These are phyloP conservation scores for Glaciozyma martinii DNA, from an alignment of 768 basidiomycete species.

Conservation along the genomic window DNA sequence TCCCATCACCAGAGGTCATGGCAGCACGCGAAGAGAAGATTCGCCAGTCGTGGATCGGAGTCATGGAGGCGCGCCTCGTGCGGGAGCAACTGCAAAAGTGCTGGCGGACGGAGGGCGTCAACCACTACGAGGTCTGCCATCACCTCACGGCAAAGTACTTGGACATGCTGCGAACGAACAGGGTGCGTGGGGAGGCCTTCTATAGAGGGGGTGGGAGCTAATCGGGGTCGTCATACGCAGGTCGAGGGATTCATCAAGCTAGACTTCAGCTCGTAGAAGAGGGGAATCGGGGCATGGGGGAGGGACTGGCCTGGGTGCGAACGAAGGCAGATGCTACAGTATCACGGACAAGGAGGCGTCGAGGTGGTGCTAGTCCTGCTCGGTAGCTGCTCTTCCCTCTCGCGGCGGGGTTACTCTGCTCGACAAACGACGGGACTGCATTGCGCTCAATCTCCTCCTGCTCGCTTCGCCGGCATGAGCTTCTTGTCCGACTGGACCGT, in stretches of 20 bases:
- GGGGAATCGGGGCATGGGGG: too few relatives aligned
- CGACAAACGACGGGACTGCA: too few relatives aligned
- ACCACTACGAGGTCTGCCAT: constrained; percentile 33
- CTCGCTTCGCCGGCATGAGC: constrained; percentile 22
- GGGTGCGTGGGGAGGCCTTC: background rate
- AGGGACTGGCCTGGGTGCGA: too few relatives aligned
- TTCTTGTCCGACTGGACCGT: constrained; percentile 31
- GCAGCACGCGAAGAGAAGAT: constrained; percentile 57
- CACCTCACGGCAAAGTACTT: constrained; percentile 30
- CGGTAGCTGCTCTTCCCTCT: too few relatives aligned
- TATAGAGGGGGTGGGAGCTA: background rate
- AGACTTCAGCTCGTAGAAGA: too few relatives aligned
- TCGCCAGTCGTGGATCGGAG: constrained; percentile 86
- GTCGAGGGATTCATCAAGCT: constrained; percentile 31
- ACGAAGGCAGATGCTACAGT: too few relatives aligned
- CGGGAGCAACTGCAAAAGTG: constrained; percentile 82
- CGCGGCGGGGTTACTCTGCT: too few relatives aligned
- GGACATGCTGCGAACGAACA: constrained; percentile 28
- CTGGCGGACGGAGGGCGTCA: constrained; percentile 61
- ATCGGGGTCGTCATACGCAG: background rate
- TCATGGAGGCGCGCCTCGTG: constrained; percentile 86
- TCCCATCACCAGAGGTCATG: constrained; percentile 17
- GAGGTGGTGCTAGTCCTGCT: too few relatives aligned
- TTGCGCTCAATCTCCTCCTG: too few relatives aligned
- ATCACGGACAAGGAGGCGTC: too few relatives aligned